Conservation (phyloP, 2,329 filamentous ascomycete species). For the Ophiostoma populinum region DNA sequence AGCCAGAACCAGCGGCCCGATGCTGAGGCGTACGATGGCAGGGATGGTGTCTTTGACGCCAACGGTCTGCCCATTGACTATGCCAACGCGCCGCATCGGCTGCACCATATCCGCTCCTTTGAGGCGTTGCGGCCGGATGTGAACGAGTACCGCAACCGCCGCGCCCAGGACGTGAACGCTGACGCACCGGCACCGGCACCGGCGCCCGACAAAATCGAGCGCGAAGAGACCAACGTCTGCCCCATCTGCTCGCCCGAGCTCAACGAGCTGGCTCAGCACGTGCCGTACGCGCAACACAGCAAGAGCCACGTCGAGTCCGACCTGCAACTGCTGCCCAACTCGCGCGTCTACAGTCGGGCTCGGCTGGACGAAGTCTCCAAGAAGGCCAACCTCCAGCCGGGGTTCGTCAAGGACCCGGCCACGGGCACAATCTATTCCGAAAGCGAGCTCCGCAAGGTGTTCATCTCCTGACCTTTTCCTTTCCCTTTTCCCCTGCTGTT, state of each 20-base stretch:
- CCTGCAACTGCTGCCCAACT: conserved; percentile 72
- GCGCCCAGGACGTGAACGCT: background rate
- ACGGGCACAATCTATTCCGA: conserved; percentile 50
- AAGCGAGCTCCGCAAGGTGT: conserved; percentile 65
- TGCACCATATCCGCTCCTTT: no score
- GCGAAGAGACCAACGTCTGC: conserved; percentile 34
- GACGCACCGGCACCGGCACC: conserved; percentile 8
- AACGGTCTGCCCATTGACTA: no score
- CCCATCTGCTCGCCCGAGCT: conserved; percentile 93
- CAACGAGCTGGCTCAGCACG: conserved; percentile 71
- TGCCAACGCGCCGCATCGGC: no score
- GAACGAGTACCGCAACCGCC: no score
- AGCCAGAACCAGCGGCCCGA: background rate
- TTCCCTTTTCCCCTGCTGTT: background rate
- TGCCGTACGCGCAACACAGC: conserved; percentile 89
- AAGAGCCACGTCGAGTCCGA: conserved; percentile 87
- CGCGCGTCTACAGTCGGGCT: conserved; percentile 64
- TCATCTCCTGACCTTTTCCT: conserved; percentile 46
- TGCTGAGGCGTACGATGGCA: no score
- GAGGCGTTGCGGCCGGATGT: no score
- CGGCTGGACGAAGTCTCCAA: conserved; percentile 58
- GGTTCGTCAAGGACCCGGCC: conserved; percentile 59
- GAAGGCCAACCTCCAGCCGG: conserved; percentile 54
- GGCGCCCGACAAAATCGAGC: background rate
- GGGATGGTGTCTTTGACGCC: background rate